Base-by-base conservation (phyloP, 1,284 basidiomycete species). In the Malassezia globosa region DNA sequence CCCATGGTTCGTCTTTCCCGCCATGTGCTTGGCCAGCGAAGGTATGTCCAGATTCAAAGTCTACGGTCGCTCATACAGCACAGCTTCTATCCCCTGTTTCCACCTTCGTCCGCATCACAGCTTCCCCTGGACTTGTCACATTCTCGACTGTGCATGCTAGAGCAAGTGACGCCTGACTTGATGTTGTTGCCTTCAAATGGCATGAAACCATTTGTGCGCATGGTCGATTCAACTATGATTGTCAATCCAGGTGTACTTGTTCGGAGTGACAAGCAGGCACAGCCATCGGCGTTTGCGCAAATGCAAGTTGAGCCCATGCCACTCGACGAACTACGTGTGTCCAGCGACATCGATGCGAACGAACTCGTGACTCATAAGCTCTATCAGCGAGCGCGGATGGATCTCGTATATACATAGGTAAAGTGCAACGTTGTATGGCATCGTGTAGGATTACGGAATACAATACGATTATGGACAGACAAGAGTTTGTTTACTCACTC, bases 81-180 rank as follows among this genome's bases (percentile, higher is more conserved):
- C n/a, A 36, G 13, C 65, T 94, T 95, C 74, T 99, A 97, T 72
- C 94, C 94, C 0, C 72, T 96, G 37, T 96, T 92, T 69, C 92
- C 92, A 2, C 79, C 82, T 0, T 87, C 92, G 0, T 70, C 78
- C 13, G 81, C 83, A 3, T 73, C 84, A 6, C 21, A 4, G 1
- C 29, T 61, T 10, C 49, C 63, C 2, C 60, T 66, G 37, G 64
- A 69, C 48, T 53, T 64, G 13, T 46, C 51, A 7, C 66, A 69
- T 35, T 56, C 52, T 21, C 52, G 57, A 14, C 48, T 71, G 5
- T 49, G 64, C 4, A 63, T 27, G 16, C 51, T 55, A 36, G 58
- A 59, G 13, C 42, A 54, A 3, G 56, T 72, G 1, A 73, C 80
- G 0, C 89, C 89, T 0, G 86, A 92, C 66, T 76, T 95, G 2